Conservation (phyloP, 352 stramenopile species). For the Phytophthora agathidicida region DNA sequence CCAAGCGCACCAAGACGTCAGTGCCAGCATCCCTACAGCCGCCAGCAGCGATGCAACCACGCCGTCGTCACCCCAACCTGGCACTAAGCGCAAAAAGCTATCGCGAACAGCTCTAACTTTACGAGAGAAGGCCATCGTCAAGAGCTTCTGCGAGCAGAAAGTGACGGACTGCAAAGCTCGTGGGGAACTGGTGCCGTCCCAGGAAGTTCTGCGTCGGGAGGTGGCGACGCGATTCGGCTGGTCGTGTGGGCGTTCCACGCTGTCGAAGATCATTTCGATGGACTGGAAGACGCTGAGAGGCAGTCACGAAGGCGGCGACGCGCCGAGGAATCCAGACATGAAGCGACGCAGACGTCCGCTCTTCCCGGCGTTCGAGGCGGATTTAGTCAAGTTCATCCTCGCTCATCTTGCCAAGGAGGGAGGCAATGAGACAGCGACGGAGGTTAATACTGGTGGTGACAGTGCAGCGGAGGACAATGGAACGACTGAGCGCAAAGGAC, state of each 20-base stretch:
- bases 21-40: background rate
- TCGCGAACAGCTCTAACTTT: conserved; percentile 64
- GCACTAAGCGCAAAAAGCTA: conserved; percentile 34
- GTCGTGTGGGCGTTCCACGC: conserved; percentile 69
- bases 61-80: background rate
- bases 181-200: conserved; percentile 60
- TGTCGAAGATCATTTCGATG: conserved; percentile 77
- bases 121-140: conserved; percentile 74
- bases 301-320: conserved; percentile 30
- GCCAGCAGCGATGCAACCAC: background rate
- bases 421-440: background rate
- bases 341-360: conserved; percentile 74
- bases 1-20: background rate
- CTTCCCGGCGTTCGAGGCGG: conserved; percentile 72
- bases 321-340: conserved; percentile 72
- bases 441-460: background rate
- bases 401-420: conserved; percentile 22
- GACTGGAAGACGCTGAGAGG: conserved; percentile 63
- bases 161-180: conserved; percentile 60
- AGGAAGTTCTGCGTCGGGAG: conserved; percentile 62
- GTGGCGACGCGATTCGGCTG: conserved; percentile 63
- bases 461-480: background rate
- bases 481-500: background rate
- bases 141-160: conserved; percentile 80
- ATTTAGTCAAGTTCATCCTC: conserved; percentile 62